Base-by-base conservation (phyloP, 306 rosid species). In the Luffa aegyptiaca region DNA sequence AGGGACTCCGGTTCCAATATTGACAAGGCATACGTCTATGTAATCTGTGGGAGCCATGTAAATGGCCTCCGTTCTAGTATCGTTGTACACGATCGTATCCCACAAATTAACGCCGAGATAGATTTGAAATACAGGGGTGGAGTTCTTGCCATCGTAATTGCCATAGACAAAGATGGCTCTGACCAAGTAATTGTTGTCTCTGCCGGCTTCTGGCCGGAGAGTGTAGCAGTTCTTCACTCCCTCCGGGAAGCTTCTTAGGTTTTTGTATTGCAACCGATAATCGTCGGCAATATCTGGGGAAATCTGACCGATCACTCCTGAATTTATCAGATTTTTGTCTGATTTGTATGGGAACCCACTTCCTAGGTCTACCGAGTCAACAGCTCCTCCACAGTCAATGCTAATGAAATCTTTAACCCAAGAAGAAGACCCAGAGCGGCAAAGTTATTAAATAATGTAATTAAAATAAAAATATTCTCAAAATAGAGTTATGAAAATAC, bases 1-100 rank as follows among this genome's bases (percentile, higher is more conserved):
- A 48, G 96, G 90, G 0, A 61, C 36, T 18, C 90, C 87, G 1
- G 6, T 10, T 13, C 85, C 84, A 10, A 36, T 82, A 16, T 86
- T 87, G 1, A 81, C 83, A 6, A 89, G 81, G 48, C 90, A 91
- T 4, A 89, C 72, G 18, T 79, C 20, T 10, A 86, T 48, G 10
- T 44, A 58, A 20, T 82, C 75, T 3, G 83, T 21, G 5, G 12
- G 1, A 1, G 86, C 76, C 10, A 81, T 76, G 82, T 81, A 49
- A 42, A 85, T 83, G 1, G 81, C 51, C 45, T 85, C 90, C 0
- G 2, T 4, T 0, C 10, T 59, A 1, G 44, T 36, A 21, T 65
- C 45, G 0, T 51, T 17, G 7, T 2, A 2, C 2, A 21, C 14
- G 61, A 82, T 46, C 1, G 70, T 21, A 1, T 8, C 16, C 89